Conservation (phyloP, 768 basidiomycete species). For the Podaxis rugospora region DNA sequence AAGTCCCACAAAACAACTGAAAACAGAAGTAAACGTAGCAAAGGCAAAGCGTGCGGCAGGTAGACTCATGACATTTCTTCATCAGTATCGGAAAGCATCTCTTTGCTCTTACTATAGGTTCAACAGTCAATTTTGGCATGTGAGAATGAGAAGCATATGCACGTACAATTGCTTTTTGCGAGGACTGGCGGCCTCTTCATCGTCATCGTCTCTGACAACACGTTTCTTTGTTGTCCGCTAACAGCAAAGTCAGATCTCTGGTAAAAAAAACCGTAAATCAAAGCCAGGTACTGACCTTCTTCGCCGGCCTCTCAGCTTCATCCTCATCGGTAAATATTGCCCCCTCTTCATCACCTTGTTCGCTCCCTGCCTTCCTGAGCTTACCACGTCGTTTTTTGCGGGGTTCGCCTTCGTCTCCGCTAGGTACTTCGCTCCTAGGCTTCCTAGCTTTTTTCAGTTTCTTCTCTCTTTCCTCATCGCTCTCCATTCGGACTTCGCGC, state of each 20-base stretch:
- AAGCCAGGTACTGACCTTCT: slow-evolving; percentile 49
- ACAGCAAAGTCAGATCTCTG: slow-evolving; percentile 16
- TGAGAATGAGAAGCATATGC: background rate
- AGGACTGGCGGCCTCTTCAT: slow-evolving; percentile 56
- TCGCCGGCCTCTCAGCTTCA: slow-evolving; percentile 55
- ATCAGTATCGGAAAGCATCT: slow-evolving; percentile 82
- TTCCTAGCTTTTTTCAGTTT: slow-evolving; percentile 51
- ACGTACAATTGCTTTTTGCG: slow-evolving; percentile 77
- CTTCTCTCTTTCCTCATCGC: slow-evolving; percentile 78
- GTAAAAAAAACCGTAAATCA: background rate
- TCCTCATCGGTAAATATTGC: slow-evolving; percentile 73
- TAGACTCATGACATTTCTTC: slow-evolving; percentile 64
- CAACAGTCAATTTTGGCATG: slow-evolving; percentile 9
- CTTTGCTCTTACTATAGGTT: slow-evolving; percentile 76
- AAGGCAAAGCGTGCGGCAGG: background rate
- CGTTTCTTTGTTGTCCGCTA: slow-evolving; percentile 64
- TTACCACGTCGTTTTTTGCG: slow-evolving; percentile 74
- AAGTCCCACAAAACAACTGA: background rate
- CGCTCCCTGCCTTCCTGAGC: slow-evolving; percentile 54
- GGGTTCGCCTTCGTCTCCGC: slow-evolving; percentile 58
- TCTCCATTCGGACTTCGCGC: slow-evolving; percentile 58
- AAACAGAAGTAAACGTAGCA: background rate
- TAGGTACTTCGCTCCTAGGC: slow-evolving; percentile 47
- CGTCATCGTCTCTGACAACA: slow-evolving; percentile 76
- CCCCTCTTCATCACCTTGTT: slow-evolving; percentile 58